Evolutionary conservation across 1,139 yeast genomes (phyloP).

Genomic region (Debaryomyces sp.): DNA sequence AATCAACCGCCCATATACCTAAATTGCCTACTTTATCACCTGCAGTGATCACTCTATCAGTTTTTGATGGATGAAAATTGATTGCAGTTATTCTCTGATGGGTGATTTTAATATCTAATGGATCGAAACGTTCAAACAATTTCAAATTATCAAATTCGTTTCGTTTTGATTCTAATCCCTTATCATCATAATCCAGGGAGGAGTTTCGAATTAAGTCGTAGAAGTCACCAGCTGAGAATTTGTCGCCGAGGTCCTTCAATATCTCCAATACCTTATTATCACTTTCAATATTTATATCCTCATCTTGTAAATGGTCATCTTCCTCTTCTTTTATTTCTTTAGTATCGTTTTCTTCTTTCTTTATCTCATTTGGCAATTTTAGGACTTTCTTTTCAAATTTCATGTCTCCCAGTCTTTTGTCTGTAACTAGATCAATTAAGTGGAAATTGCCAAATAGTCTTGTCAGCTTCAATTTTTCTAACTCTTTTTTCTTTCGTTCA

Average conservation of each 20-base stretch:
- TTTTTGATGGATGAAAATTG: constrained; percentile 71
- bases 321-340: constrained; percentile 33
- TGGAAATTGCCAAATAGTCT: constrained; percentile 65
- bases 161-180: constrained; percentile 48
- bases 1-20: constrained; percentile 86
- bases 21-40: constrained; percentile 86
- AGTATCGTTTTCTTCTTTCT: constrained; percentile 17
- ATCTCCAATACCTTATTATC: constrained; percentile 41
- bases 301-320: constrained; percentile 13
- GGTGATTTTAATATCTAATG: constrained; percentile 72
- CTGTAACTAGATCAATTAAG: constrained; percentile 57
- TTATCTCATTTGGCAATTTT: constrained; percentile 10
- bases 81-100: constrained; percentile 75
- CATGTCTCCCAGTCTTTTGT: constrained; percentile 40
- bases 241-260: constrained; percentile 49
- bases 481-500: constrained; percentile 40
- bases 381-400: constrained; percentile 28
- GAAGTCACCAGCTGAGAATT: constrained; percentile 79
- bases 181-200: constrained; percentile 29
- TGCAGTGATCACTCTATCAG: constrained; percentile 68
- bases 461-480: constrained; percentile 55
- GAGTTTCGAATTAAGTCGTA: constrained; percentile 52
- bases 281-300: constrained; percentile 28
- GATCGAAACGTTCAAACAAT: constrained; percentile 60
- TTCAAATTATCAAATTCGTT: constrained; percentile 53